Conservation (phyloP, 352 stramenopile genomes). For the Pseudoperonospora humuli region DNA sequence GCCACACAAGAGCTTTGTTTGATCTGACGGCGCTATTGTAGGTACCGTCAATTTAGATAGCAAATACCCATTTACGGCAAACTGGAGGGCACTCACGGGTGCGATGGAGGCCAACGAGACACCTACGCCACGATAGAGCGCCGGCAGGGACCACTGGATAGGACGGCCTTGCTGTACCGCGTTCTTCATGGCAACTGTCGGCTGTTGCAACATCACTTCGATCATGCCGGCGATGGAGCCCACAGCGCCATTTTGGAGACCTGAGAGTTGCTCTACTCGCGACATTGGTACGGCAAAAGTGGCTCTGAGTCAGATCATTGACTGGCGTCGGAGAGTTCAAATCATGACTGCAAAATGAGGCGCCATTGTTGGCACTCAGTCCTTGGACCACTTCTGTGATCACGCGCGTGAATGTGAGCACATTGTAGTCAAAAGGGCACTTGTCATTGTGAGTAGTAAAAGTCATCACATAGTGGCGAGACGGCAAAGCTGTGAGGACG, state of each 20-base stretch:
- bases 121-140: slow-evolving; percentile 71
- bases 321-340: too few relatives aligned
- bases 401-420: too few relatives aligned
- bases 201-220: slow-evolving; percentile 79
- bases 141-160: slow-evolving; percentile 50
- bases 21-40: slow-evolving; percentile 24
- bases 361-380: too few relatives aligned
- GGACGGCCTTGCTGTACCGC: slow-evolving; percentile 68
- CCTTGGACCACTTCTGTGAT: too few relatives aligned
- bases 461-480: too few relatives aligned
- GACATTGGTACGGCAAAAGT: too few relatives aligned
- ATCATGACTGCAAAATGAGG: too few relatives aligned
- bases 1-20: slow-evolving; percentile 52
- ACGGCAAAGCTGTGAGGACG: too few relatives aligned
- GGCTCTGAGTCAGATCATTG: too few relatives aligned
- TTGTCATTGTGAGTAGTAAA: too few relatives aligned
- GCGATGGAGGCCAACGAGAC: slow-evolving; percentile 74
- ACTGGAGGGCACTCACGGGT: slow-evolving; percentile 73
- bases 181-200: slow-evolving; percentile 81
- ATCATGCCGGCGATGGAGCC: slow-evolving; percentile 77
- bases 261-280: slow-evolving; percentile 53
- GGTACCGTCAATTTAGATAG: slow-evolving; percentile 29
- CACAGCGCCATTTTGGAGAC: slow-evolving; percentile 67
- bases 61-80: slow-evolving; percentile 65
- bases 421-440: too few relatives aligned